These are phyloP conservation scores for Canna indica DNA, from an alignment of 176 grass and related monocot genomes.

Conservation along the genomic window DNA sequence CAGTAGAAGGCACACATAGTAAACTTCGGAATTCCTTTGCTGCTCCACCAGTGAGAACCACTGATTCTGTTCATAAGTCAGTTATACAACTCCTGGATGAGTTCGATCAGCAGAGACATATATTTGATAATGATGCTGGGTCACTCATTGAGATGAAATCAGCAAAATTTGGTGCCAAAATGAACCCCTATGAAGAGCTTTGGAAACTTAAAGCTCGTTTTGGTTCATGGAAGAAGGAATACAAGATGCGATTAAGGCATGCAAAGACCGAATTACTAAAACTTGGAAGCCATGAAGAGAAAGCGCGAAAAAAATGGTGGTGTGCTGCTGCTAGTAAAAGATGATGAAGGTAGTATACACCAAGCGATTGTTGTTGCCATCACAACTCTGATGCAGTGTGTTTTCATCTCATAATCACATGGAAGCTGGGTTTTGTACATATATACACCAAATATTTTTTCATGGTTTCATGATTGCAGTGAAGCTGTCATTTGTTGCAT, in stretches of 20 bases:
- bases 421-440: too few species aligned
- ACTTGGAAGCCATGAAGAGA: conserved; percentile 36
- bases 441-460: background rate
- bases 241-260: conserved; percentile 71
- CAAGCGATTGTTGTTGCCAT: background rate
- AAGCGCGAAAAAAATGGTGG: conserved; percentile 77
- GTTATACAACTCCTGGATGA: background rate
- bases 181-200: conserved; percentile 65
- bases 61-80: background rate
- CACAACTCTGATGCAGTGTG: background rate
- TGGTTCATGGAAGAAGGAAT: conserved; percentile 87
- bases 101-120: conserved; percentile 43
- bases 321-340: conserved; percentile 38
- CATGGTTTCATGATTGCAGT: background rate
- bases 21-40: background rate
- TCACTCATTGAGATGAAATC: conserved; percentile 42
- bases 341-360: conserved; percentile 21
- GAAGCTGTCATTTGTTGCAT: background rate
- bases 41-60: background rate
- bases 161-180: conserved; percentile 35
- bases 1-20: background rate
- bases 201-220: conserved; percentile 64
- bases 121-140: conserved; percentile 66
- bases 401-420: too few species aligned
- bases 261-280: conserved; percentile 57